Evolutionary conservation across 306 rosid genomes (phyloP).

Genomic region (Gillenia trifoliata): DNA sequence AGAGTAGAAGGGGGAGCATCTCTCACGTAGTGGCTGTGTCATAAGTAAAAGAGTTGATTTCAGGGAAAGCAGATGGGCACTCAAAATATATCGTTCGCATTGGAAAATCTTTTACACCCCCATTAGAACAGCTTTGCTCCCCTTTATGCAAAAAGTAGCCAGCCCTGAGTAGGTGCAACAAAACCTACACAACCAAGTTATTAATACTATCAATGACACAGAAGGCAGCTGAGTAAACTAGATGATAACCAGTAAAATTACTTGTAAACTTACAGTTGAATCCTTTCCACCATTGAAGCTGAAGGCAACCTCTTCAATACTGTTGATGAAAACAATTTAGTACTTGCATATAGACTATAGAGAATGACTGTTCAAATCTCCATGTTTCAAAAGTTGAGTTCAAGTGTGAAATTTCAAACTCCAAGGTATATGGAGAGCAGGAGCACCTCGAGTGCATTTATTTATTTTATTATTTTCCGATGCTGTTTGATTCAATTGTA

Average conservation of each 20-base stretch:
- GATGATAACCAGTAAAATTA: slow-evolving; percentile 13
- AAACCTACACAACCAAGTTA: slow-evolving; percentile 56
- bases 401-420: not conserved
- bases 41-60: slow-evolving; percentile 79
- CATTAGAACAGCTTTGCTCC: slow-evolving; percentile 54
- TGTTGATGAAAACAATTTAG: slow-evolving; percentile 36
- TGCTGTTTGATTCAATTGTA: not conserved
- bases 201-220: slow-evolving; percentile 19
- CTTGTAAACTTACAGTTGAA: slow-evolving; percentile 69
- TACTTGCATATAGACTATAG: not conserved
- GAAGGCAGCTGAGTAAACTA: slow-evolving; percentile 1
- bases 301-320: slow-evolving; percentile 86
- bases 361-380: not conserved
- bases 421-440: not conserved
- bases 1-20: slow-evolving; percentile 22
- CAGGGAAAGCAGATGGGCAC: slow-evolving; percentile 70
- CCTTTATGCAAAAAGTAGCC: slow-evolving; percentile 72
- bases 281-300: slow-evolving; percentile 99
- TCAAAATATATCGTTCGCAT: slow-evolving; percentile 89
- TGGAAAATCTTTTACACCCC: slow-evolving; percentile 55
- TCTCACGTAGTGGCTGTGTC: slow-evolving; percentile 69
- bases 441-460: not conserved
- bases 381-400: not conserved
- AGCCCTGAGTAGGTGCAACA: slow-evolving; percentile 92
- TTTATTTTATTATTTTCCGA: not conserved